Evolutionary conservation across 805 yeast species (phyloP), one percentile per base, ranked within the genome.

Genomic region (Wickerhamiella cacticola): DNA sequence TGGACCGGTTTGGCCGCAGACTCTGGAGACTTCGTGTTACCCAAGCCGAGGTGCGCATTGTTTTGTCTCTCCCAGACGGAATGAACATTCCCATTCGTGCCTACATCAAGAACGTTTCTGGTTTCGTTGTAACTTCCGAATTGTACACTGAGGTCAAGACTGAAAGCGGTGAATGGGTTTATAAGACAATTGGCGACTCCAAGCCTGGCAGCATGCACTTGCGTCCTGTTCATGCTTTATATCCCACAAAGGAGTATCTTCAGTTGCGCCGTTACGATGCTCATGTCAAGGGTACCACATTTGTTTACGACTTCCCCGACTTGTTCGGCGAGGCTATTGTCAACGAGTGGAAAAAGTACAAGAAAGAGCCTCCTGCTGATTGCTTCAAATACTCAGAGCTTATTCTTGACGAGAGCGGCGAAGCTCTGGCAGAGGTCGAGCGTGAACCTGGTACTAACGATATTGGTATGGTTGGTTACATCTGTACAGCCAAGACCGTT

Each of bases 251-350:
- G 73, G 98, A 92, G 69, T 88, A 94, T 71, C 75, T 92, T 61
- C 98, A 92, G 72, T 96, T 97, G 59, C 92, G 92, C 69, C 86
- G 99, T 70, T 94, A 94, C 73, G 84, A 82, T 71, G 99, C 99
- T 45, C 97, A 92, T 68, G 74, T 85, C 59, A 82, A 92, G 88
- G 98, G 98, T 54, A 92, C 99, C 16, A 88, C 98, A 9, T 92
- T 86, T 63, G 96, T 86, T 45, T 92, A 94, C 62, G 99, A 92
- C 68, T 94, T 92, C 92, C 98, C 99, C 46, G 98, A 92, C 65
- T 71, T 92, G 60, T 92, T 94, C 82, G 84, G 88, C 60, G 96
- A 92, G 70, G 94, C 96, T 33, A 74, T 84, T 33, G 66, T 77
- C 48, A 73, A 88, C 18, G 82, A 79, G 66, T 92, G 99, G 99